phyloP scores from a whole-genome alignment of 2,329 filamentous ascomycete genomes.

The Myriosclerotinia curreyana region DNA sequence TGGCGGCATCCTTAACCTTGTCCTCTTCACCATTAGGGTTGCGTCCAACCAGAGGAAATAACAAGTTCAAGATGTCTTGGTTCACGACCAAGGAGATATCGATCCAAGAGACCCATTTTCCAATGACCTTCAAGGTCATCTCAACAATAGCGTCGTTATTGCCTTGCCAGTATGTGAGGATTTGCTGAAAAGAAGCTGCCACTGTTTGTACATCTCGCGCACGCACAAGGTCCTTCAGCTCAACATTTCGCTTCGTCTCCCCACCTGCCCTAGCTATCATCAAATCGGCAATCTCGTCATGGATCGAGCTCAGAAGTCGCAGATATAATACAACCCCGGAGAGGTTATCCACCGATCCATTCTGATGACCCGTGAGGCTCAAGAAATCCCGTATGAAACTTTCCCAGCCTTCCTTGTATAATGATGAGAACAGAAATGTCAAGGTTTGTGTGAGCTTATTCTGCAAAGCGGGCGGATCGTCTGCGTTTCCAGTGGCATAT shows the following conservation, averaged over 20 bases:
- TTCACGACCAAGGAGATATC: slow-evolving; percentile 94
- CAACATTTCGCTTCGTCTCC: slow-evolving; percentile 81
- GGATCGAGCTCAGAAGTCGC: slow-evolving; percentile 81
- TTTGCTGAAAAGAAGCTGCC: slow-evolving; percentile 85
- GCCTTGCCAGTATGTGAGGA: slow-evolving; percentile 68
- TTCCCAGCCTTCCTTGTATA: slow-evolving; percentile 85
- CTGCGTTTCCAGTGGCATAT: slow-evolving; percentile 58
- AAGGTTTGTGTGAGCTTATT: slow-evolving; percentile 97
- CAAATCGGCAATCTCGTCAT: slow-evolving; percentile 96
- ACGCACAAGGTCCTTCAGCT: slow-evolving; percentile 87
- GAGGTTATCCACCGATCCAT: slow-evolving; percentile 64
- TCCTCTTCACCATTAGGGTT: slow-evolving; percentile 62
- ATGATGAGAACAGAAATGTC: slow-evolving; percentile 84
- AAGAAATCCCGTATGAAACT: slow-evolving; percentile 89
- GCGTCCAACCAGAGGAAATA: slow-evolving; percentile 85
- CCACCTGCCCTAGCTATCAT: slow-evolving; percentile 73
- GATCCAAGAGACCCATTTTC: slow-evolving; percentile 98
- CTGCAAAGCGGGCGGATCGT: slow-evolving; percentile 76
- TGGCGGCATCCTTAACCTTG: slow-evolving; percentile 82
- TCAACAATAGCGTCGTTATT: slow-evolving; percentile 73
- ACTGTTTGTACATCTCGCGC: slow-evolving; percentile 86
- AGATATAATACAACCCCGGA: slow-evolving; percentile 82
- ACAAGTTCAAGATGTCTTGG: slow-evolving; percentile 75
- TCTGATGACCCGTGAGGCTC: slow-evolving; percentile 63
- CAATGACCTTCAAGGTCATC: slow-evolving; percentile 85